Percentiles rank a stretch among this genome's conserved stretches.
Conservation (phyloP, 345 rosid genomes). For the Gossypium stocksii region DNA sequence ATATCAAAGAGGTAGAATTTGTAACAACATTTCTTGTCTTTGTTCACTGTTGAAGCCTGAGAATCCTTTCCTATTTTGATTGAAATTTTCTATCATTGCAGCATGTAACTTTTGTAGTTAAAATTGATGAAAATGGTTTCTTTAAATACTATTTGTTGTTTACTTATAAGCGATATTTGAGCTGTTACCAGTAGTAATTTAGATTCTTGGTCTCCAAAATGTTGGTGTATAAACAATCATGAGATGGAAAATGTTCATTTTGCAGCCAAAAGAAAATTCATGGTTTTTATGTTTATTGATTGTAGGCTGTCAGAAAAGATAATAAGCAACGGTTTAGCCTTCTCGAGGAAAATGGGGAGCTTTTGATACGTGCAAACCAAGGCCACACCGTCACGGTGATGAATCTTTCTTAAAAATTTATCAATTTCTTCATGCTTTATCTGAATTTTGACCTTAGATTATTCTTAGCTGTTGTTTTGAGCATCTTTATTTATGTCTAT, state of each 20-base stretch:
- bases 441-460: not conserved
- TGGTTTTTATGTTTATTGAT: not conserved
- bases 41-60: not conserved
- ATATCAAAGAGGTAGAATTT: slow-evolving; percentile 63
- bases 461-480: not conserved
- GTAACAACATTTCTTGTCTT: not conserved
- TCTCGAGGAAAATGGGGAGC: slow-evolving; percentile 67
- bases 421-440: not conserved
- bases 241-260: not conserved
- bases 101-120: not conserved
- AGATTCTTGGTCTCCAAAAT: not conserved
- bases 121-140: not conserved
- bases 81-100: not conserved
- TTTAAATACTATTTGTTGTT: not conserved
- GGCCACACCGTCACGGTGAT: slow-evolving; percentile 76
- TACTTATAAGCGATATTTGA: not conserved
- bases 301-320: slow-evolving; percentile 74
- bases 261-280: too few species aligned
- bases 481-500: not conserved
- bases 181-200: not conserved
- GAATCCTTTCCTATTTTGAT: not conserved
- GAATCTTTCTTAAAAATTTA: not conserved
- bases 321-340: slow-evolving; percentile 83
- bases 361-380: slow-evolving; percentile 87
- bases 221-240: not conserved